Evolutionary conservation across 1,284 basidiomycete genomes (phyloP).

Genomic region (Melanopsichium pennsylvanicum): DNA sequence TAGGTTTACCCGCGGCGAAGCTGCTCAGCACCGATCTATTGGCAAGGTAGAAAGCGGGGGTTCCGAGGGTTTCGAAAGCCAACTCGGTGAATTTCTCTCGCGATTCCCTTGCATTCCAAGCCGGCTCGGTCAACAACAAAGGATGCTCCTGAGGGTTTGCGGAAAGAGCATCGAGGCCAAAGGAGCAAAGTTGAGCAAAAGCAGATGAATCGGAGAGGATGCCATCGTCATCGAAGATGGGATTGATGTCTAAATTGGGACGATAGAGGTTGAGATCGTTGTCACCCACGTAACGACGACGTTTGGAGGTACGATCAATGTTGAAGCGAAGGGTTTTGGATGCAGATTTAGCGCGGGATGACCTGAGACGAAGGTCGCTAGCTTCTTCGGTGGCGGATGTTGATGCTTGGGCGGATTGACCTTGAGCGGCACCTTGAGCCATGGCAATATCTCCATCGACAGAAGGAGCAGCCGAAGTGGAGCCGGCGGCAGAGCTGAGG

Average conservation of each 20-base stretch:
- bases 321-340: constrained; percentile 35
- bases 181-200: constrained; percentile 39
- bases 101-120: constrained; percentile 91
- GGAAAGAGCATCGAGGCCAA: constrained; percentile 48
- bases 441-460: constrained; percentile 30
- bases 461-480: constrained; percentile 14
- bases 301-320: constrained; percentile 68
- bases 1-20: constrained; percentile 96
- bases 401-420: constrained; percentile 6
- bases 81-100: constrained; percentile 93
- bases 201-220: constrained; percentile 67
- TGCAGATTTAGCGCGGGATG: constrained; percentile 29
- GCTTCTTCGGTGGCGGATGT: constrained; percentile 27
- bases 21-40: constrained; percentile 95
- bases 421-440: constrained; percentile 21
- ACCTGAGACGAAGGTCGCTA: constrained; percentile 35
- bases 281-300: constrained; percentile 79
- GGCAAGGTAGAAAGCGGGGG: constrained; percentile 95
- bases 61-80: constrained; percentile 93
- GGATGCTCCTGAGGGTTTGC: constrained; percentile 77
- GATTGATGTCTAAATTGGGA: constrained; percentile 82
- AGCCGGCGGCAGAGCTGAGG: constrained; percentile 12
- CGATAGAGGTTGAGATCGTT: constrained; percentile 92
- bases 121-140: constrained; percentile 89
- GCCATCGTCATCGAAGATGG: constrained; percentile 80